Evolutionary conservation across 495 filamentous ascomycete genomes (phyloP), one percentile per base, ranked within the genome.

Genomic region (Trichocladium uniseriatum): DNA sequence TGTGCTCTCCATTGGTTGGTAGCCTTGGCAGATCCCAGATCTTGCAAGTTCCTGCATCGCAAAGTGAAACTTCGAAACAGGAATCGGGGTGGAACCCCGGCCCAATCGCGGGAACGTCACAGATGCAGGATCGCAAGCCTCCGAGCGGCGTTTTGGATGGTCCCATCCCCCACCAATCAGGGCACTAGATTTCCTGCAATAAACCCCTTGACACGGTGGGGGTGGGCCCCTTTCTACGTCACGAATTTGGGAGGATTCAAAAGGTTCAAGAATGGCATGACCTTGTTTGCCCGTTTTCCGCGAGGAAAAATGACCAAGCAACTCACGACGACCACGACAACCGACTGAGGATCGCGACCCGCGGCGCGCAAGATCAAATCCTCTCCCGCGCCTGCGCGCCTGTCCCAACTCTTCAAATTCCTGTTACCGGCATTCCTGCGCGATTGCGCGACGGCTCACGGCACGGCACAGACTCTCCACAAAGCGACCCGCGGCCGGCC

Each of bases 171-270:
- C n/a, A n/a, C n/a, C n/a, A n/a, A n/a, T n/a, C n/a, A n/a, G n/a
- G n/a, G n/a, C n/a, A n/a, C 38, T 19, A n/a, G 28, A 14, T 22
- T 13, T 14, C 43, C 38, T 46, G 42, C 46, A 44, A 53, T 56
- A 54, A 58, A 48, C 58, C 58, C 58, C 58, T 61, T 61, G 55
- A 61, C 50, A 61, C 58, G 16, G 14, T 20, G 28, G 9, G 16
- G 3, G 18, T 22, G 27, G 49, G 42, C 3, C 43, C 34, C 13
- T 29, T 43, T 10, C 36, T 52, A 59, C 56, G 56, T 59, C 56
- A 59, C 56, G 40, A 42, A 51, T 48, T 54, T 40, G 38, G 24
- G n/a, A n/a, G 22, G 46, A 54, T 45, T 43, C 36, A 34, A 39
- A 36, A 50, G 31, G 24, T 52, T 46, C 40, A 43, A 38, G 32